These are phyloP conservation scores for Alternaria dauci DNA, from an alignment of 2,329 filamentous ascomycete genomes.

Conservation along the genomic window DNA sequence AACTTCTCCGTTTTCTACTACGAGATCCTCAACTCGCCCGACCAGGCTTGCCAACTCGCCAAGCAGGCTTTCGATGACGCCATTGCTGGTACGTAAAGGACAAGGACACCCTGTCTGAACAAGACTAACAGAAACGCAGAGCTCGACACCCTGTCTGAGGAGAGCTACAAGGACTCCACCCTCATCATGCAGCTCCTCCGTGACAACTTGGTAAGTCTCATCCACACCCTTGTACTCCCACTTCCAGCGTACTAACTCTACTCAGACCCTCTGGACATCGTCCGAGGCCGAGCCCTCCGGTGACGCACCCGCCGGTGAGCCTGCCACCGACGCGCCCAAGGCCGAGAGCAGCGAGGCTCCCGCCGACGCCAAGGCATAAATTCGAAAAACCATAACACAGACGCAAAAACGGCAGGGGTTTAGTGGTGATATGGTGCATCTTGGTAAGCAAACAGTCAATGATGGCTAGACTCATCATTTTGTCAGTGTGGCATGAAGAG, in stretches of 20 bases:
- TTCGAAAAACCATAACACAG: slow-evolving; percentile 30
- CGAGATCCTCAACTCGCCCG: slow-evolving; percentile 97
- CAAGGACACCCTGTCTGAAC: slow-evolving; percentile 3
- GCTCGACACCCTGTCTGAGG: slow-evolving; percentile 95
- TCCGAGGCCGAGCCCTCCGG: slow-evolving; percentile 90
- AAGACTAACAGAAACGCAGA: slow-evolving; percentile 62
- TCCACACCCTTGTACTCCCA: background rate
- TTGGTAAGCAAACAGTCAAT: slow-evolving; percentile 41
- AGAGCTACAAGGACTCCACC: slow-evolving; percentile 99
- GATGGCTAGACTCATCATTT: slow-evolving; percentile 42
- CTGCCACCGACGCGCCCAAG: slow-evolving; percentile 62
- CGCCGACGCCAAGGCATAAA: slow-evolving; percentile 70
- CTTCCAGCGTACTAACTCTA: slow-evolving; percentile 5
- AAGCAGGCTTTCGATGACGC: slow-evolving; percentile 97
- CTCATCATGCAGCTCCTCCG: slow-evolving; percentile 98
- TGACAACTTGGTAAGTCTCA: slow-evolving; percentile 81
- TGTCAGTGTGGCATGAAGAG: slow-evolving; percentile 39
- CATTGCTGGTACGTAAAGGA: slow-evolving; percentile 73
- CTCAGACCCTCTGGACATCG: slow-evolving; percentile 96
- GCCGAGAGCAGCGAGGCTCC: slow-evolving; percentile 52
- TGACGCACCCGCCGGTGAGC: slow-evolving; percentile 61
- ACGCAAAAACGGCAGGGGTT: slow-evolving; percentile 46
- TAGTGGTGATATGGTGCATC: slow-evolving; percentile 41
- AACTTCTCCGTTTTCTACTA: slow-evolving; percentile 99
- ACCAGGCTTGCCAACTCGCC: slow-evolving; percentile 96